Conservation (phyloP, 768 basidiomycete species). For the Termitomyces sp. region DNA sequence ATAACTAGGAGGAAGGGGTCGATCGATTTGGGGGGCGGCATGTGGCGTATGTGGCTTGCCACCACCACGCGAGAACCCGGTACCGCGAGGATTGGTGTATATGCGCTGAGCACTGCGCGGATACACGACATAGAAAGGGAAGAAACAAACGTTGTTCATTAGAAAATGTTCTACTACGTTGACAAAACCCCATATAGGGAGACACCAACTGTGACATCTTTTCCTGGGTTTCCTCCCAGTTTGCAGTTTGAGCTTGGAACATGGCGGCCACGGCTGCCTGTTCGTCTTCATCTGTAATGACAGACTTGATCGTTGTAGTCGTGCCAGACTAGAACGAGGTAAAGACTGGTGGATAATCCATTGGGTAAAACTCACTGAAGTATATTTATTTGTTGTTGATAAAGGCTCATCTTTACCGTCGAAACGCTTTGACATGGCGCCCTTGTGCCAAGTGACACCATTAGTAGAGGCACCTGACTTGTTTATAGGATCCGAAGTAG, state of each 20-base stretch:
- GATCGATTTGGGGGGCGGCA: conserved; percentile 54
- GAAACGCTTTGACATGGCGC: conserved; percentile 85
- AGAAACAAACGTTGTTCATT: conserved; percentile 61
- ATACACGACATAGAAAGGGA: conserved; percentile 25
- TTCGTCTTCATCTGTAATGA: conserved; percentile 72
- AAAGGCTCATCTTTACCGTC: conserved; percentile 72
- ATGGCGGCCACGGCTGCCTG: conserved; percentile 97
- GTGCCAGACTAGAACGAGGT: conserved; percentile 26
- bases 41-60: conserved; percentile 57
- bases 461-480: conserved; percentile 31
- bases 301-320: conserved; percentile 30
- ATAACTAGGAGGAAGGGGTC: conserved; percentile 90
- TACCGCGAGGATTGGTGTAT: conserved; percentile 67
- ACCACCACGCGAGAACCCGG: conserved; percentile 58
- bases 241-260: conserved; percentile 90
- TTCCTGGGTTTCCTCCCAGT: conserved; percentile 99
- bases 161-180: conserved; percentile 69
- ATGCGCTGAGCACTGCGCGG: conserved; percentile 62
- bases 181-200: conserved; percentile 54
- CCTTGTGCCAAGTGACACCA: conserved; percentile 59
- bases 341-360: conserved; percentile 7
- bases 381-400: conserved; percentile 31
- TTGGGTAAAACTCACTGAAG: conserved; percentile 24
- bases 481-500: conserved; percentile 48
- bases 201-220: conserved; percentile 98